Evolutionary conservation across 768 basidiomycete genomes (phyloP).

Genomic region (Pholiota conissans): DNA sequence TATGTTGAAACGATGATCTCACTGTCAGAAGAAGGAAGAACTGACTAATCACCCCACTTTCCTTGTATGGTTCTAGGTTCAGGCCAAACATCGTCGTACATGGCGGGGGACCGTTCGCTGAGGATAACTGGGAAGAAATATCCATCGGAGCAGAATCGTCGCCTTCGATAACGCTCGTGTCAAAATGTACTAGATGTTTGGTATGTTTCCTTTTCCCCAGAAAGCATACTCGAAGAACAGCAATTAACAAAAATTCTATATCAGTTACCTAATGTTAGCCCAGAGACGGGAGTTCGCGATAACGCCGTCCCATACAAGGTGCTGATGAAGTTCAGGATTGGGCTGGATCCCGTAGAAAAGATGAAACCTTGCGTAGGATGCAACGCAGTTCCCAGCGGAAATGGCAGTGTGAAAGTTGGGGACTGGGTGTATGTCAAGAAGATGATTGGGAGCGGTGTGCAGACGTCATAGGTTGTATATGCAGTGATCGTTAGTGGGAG

Average conservation of each 20-base stretch:
- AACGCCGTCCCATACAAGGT: conserved; percentile 75
- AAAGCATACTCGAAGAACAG: background rate
- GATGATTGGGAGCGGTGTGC: conserved; percentile 20
- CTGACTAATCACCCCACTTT: conserved; percentile 1
- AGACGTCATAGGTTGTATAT: background rate
- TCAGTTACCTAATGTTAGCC: conserved; percentile 74
- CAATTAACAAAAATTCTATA: background rate
- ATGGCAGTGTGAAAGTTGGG: conserved; percentile 59
- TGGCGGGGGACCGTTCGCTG: conserved; percentile 69
- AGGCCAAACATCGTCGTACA: conserved; percentile 73
- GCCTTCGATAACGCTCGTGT: conserved; percentile 58
- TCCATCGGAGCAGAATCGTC: conserved; percentile 42
- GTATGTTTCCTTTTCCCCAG: conserved; percentile 36
- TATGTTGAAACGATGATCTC: background rate
- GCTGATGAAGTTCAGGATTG: conserved; percentile 69
- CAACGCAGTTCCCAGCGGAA: conserved; percentile 53
- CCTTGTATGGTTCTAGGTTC: conserved; percentile 47
- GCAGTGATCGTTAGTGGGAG: background rate
- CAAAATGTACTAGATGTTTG: conserved; percentile 70
- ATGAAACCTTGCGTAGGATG: conserved; percentile 66
- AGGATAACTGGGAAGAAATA: conserved; percentile 70
- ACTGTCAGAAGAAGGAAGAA: background rate
- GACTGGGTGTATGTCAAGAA: conserved; percentile 55
- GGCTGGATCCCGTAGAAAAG: conserved; percentile 48
- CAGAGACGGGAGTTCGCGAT: conserved; percentile 64